Conservation (phyloP, 2,329 filamentous ascomycete genomes). For the Botrytis hyacinthi region DNA sequence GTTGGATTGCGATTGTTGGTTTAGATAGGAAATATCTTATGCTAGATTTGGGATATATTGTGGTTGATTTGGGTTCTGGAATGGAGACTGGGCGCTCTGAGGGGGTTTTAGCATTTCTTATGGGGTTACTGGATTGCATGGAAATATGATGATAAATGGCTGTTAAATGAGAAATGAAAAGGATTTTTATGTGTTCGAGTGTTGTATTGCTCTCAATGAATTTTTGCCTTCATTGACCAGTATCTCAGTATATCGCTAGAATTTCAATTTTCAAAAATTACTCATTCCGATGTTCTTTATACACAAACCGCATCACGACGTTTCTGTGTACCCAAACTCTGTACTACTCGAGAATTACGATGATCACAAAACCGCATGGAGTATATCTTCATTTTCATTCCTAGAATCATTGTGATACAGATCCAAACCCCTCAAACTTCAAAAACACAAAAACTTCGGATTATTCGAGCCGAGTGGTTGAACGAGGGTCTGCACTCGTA, state of each 20-base stretch:
- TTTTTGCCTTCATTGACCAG: background rate
- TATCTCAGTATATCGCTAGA: too few species aligned
- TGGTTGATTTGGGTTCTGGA: background rate
- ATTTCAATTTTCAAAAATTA: background rate
- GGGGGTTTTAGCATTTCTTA: background rate
- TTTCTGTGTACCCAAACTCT: background rate
- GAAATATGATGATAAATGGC: background rate
- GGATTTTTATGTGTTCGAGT: background rate
- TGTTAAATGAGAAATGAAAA: constrained; percentile 1
- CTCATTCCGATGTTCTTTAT: background rate
- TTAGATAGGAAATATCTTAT: background rate
- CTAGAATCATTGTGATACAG: background rate
- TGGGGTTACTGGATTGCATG: background rate
- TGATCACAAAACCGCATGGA: background rate
- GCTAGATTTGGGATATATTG: background rate
- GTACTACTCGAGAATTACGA: background rate
- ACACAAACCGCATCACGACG: background rate
- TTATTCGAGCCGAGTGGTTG: background rate
- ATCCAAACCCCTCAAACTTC: background rate
- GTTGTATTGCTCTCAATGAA: background rate
- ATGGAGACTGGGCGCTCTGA: background rate
- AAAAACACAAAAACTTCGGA: background rate
- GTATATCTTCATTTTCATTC: background rate
- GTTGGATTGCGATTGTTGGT: background rate
- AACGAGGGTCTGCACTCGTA: too few species aligned